phyloP scores from a whole-genome alignment of 148 eudicot genomes.

The Rhododendron kiyosumense region DNA sequence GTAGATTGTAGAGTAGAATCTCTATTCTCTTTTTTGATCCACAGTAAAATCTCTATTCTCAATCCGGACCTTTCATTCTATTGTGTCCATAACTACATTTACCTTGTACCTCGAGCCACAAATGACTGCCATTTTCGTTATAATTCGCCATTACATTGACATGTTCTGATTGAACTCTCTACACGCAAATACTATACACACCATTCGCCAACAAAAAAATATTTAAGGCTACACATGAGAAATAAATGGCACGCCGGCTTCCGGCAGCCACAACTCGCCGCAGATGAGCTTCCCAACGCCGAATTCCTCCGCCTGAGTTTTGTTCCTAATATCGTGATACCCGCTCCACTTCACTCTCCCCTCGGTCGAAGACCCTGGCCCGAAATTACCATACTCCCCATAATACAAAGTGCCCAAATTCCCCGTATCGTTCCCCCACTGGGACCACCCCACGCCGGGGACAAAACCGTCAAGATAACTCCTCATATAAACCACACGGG shows the following conservation, averaged over 20 bases:
- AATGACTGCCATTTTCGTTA: too few relatives aligned
- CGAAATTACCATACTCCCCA: background rate
- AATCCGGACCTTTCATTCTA: too few relatives aligned
- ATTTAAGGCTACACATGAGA: background rate
- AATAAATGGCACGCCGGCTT: background rate
- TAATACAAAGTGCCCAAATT: background rate
- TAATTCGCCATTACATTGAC: too few relatives aligned
- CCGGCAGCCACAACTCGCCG: background rate
- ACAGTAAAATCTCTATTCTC: too few relatives aligned
- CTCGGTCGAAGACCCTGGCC: background rate
- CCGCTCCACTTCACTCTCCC: background rate
- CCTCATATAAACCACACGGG: background rate
- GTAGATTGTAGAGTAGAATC: too few relatives aligned
- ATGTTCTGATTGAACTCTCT: too few relatives aligned
- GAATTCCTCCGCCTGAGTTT: background rate
- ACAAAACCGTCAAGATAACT: background rate
- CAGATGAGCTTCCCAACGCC: background rate
- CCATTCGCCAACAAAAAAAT: too few relatives aligned
- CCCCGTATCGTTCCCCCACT: background rate
- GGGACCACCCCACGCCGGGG: background rate
- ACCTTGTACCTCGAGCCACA: too few relatives aligned
- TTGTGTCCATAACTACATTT: too few relatives aligned
- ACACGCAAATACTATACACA: too few relatives aligned
- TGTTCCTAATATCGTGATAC: background rate
- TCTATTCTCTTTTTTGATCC: too few relatives aligned